Evolutionary conservation across 805 yeast genomes (phyloP), one percentile per base, ranked within the genome.

Genomic region (Lipomyces mesembrius): DNA sequence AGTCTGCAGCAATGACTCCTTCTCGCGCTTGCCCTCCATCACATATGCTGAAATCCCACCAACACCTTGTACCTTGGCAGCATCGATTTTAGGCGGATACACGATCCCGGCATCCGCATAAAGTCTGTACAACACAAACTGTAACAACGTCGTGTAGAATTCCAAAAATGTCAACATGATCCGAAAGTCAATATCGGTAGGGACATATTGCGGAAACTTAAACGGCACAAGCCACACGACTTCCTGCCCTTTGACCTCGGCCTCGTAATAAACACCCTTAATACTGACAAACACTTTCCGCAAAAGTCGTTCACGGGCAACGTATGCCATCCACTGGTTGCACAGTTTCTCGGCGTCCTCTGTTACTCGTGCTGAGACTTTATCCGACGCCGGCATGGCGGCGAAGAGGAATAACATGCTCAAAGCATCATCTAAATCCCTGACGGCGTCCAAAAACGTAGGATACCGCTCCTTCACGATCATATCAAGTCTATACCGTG

Each of bases 161-260:
- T 95, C 99, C 76, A 95, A 84, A 80, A 95, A 95, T 0, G 98
- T 94, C 75, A 92, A 83, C 99, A 95, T 95, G 82, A 95, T 92
- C 79, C 95, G 86, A 83, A 95, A 94, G 80, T 95, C 99, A 67
- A 95, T 88, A 78, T 95, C 98, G 57, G 89, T 80, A 58, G 99
- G 98, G 73, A 95, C 89, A 78, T 90, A 90, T 78, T 94, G 96
- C 22, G 99, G 97, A 82, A 93, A 95, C 79, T 92, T 95, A 85
- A 89, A 95, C 29, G 99, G 99, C 58, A 92, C 96, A 67, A 95
- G 86, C 99, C 99, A 95, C 80, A 94, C 86, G 57, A 95, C 84
- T 72, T 91, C 97, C 79, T 92, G 97, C 72, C 99, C 99, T 78
- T 85, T 88, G 58, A 95, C 87, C 69, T 78, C 85, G 43, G 97